phyloP scores from a whole-genome alignment of 805 yeast genomes.

The Wickerhamomyces bovis region DNA sequence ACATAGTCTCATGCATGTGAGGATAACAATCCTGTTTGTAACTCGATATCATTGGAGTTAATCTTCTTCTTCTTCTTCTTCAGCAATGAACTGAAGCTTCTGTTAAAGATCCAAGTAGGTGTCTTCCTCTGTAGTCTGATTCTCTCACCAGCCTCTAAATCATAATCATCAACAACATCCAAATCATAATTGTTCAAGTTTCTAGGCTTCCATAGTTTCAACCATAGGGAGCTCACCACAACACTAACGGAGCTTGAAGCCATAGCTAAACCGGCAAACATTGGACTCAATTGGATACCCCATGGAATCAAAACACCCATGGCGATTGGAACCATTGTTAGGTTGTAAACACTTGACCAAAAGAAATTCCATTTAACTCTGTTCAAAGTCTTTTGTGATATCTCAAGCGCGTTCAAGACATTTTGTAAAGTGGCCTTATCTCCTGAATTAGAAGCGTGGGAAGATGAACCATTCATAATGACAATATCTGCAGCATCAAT shows the following conservation, averaged over 20 bases:
- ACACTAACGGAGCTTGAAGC: slow-evolving; percentile 89
- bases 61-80: slow-evolving; percentile 3
- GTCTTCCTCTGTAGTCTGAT: neutral
- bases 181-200: slow-evolving; percentile 4
- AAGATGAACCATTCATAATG: slow-evolving; percentile 36
- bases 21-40: slow-evolving; percentile 14
- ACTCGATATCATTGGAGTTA: slow-evolving; percentile 14
- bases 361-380: slow-evolving; percentile 76
- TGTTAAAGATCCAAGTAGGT: slow-evolving; percentile 12
- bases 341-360: slow-evolving; percentile 82
- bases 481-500: slow-evolving; percentile 96
- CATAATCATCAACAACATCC: slow-evolving; percentile 8
- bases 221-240: slow-evolving; percentile 66
- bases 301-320: slow-evolving; percentile 87
- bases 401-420: slow-evolving; percentile 55
- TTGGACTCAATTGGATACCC: slow-evolving; percentile 74
- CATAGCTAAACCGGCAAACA: slow-evolving; percentile 89
- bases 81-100: slow-evolving; percentile 11
- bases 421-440: slow-evolving; percentile 28
- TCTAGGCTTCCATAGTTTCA: slow-evolving; percentile 57
- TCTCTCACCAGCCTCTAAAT: slow-evolving; percentile 12
- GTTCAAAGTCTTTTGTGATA: slow-evolving; percentile 62
- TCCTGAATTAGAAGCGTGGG: neutral
- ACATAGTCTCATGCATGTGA: neutral
- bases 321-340: slow-evolving; percentile 86